Percentiles rank a stretch among this genome's conserved stretches.
These are phyloP conservation scores for Phytopythium vexans DNA, from an alignment of 352 stramenopile species.

Conservation along the genomic window DNA sequence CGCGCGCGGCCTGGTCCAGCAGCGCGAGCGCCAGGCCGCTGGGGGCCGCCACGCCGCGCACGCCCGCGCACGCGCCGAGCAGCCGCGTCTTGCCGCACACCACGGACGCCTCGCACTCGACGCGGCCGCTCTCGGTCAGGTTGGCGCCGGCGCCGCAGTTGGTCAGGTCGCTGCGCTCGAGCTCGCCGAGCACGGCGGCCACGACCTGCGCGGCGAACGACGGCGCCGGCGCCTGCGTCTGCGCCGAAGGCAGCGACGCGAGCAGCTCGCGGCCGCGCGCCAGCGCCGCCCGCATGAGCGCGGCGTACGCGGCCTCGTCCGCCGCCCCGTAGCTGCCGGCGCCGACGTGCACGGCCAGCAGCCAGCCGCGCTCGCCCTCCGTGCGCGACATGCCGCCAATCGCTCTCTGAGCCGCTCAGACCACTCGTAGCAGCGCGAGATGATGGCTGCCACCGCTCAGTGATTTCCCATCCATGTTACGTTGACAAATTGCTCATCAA, in stretches of 20 bases:
- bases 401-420: too few species aligned
- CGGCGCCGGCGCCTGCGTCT: constrained; percentile 3
- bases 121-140: not conserved
- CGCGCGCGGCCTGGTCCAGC: constrained; percentile 22
- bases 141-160: constrained; percentile 22
- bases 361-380: constrained; percentile 24
- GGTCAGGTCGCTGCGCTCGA: constrained; percentile 48
- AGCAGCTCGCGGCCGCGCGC: constrained; percentile 10
- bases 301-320: constrained; percentile 36
- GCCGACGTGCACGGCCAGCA: constrained; percentile 60
- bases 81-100: not conserved
- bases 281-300: constrained; percentile 36
- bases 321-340: constrained; percentile 36
- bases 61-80: constrained; percentile 25
- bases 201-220: constrained; percentile 24
- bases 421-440: too few species aligned
- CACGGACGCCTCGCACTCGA: constrained; percentile 2
- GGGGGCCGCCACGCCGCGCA: constrained; percentile 44
- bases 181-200: constrained; percentile 27
- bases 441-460: too few species aligned
- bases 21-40: constrained; percentile 42
- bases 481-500: too few species aligned
- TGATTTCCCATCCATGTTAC: too few species aligned
- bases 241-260: not conserved
- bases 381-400: too few species aligned